Conservation (phyloP, 2,329 filamentous ascomycete genomes). For the Neofusicoccum parvum region DNA sequence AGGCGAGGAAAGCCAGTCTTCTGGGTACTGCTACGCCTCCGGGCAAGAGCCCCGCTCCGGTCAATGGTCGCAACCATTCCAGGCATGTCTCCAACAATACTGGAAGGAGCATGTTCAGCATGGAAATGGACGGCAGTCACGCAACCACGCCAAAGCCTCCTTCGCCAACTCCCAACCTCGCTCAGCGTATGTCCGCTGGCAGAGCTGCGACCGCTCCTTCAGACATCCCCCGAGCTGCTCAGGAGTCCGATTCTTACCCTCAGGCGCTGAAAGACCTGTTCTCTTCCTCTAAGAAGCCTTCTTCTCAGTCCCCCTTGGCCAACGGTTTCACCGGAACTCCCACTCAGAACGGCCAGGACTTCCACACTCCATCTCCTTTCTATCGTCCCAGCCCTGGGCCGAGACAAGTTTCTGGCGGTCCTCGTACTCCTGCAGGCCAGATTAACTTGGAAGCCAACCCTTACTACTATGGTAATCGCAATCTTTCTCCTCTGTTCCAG, state of each 20-base stretch:
- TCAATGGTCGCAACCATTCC: constrained; percentile 28
- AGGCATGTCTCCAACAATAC: constrained; percentile 50
- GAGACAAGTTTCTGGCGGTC: constrained; percentile 28
- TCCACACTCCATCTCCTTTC: constrained; percentile 45
- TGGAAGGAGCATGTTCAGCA: constrained; percentile 62
- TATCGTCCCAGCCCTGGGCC: constrained; percentile 35
- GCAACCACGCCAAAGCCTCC: constrained; percentile 12
- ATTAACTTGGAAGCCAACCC: constrained; percentile 30
- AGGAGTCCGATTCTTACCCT: constrained; percentile 46
- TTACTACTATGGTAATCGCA: constrained; percentile 49
- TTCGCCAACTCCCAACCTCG: constrained; percentile 2
- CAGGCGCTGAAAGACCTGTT: constrained; percentile 50
- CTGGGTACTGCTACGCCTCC: constrained; percentile 27
- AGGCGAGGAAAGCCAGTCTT: constrained; percentile 59
- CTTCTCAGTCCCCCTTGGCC: constrained; percentile 5
- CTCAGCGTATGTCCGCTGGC: constrained; percentile 44
- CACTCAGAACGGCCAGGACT: constrained; percentile 8
- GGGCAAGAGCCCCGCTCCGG: constrained; percentile 30
- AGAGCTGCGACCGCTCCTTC: constrained; percentile 40
- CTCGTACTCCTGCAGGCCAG: constrained; percentile 34
- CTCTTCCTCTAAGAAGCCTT: constrained; percentile 30
- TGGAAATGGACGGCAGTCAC: constrained; percentile 62
- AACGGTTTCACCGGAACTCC: neutral
- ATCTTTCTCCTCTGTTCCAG: constrained; percentile 53
- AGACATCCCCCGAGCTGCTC: constrained; percentile 5